Percentiles rank a stretch among this genome's conserved stretches.
Evolutionary conservation across 2,329 filamentous ascomycete genomes (phyloP).

Genomic region (Aspergillus tubingensis): DNA sequence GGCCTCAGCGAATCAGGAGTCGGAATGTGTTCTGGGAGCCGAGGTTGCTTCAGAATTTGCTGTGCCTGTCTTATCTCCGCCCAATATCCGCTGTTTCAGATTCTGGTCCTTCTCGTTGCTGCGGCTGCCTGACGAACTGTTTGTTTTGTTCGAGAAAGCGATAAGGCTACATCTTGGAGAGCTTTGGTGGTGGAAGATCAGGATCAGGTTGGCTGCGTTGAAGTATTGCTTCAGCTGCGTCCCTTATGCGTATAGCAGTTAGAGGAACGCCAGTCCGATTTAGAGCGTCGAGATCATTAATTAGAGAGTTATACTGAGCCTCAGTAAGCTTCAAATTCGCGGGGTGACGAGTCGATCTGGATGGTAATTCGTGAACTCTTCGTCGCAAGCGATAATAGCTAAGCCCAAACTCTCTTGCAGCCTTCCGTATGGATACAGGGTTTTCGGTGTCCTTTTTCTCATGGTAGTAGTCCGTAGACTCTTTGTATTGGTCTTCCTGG

Average conservation of each 20-base stretch:
- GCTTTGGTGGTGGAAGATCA: background rate
- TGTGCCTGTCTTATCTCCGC: background rate
- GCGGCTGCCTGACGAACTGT: no score
- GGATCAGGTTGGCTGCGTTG: background rate
- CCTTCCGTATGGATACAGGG: background rate
- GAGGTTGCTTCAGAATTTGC: background rate
- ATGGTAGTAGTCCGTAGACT: background rate
- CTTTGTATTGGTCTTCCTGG: background rate
- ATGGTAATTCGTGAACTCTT: background rate
- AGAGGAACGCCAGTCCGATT: background rate
- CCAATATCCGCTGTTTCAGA: background rate
- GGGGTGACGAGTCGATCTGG: background rate
- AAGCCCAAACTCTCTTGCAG: background rate
- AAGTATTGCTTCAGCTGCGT: background rate
- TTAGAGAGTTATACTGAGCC: background rate
- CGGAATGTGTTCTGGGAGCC: background rate
- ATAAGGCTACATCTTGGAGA: background rate
- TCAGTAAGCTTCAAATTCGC: background rate
- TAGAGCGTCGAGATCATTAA: background rate
- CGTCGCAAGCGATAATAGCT: background rate
- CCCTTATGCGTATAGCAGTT: background rate
- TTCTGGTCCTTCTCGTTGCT: no score
- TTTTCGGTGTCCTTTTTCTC: background rate
- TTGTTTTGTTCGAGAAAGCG: background rate
- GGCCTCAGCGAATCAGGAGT: background rate